Evolutionary conservation across 2,329 filamentous ascomycete species (phyloP), one percentile per base, ranked within the genome.

Genomic region (Coniosporium tulheliwenetii): DNA sequence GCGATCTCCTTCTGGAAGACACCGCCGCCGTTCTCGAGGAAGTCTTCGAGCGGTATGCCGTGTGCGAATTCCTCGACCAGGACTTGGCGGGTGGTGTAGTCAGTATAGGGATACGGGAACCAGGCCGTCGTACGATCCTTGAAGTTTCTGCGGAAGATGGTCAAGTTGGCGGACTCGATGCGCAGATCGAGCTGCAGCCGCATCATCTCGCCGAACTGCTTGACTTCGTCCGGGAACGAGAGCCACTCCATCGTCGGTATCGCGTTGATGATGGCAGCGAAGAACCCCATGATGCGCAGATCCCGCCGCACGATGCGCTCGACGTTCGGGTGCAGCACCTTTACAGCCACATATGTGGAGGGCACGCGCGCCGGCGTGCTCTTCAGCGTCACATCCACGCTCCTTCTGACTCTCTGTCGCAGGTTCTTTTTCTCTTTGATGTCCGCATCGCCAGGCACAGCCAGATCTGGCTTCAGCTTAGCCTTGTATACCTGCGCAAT

Each of bases 151-250:
- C 91, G 79, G 67, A 98, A 96, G 10, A 80, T 77, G 15, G 79
- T 78, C 2, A 98, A 67, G 52, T 98, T 98, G 32, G 87, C 81
- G 1, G 86, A 81, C 60, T 98, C 91, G 45, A 96, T 96, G 40
- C 91, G 81, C 31, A 98, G 70, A 60, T 98, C 91, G 2, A 98
- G 70, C 57, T 98, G 91, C n/a, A 96, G 67, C 52, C 81, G 81
- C 91, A 98, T 98, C 91, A 98, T 98, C 56, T 93, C 83, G 16
- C 87, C 89, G 54, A 98, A 98, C 53, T 96, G 86, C 10, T 71
- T 64, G 2, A 96, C 91, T 58, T 98, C 91, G 50, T 95, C 89
- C 0, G 91, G 91, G 8, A 98, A 75, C 0, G 89, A 95, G 5
- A 98, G 70, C 91, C 91, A 98, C 60, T 96, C 85, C 55, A 98